Conservation (phyloP, 106 monocot genomes). For the Dioscorea dumetorum region DNA sequence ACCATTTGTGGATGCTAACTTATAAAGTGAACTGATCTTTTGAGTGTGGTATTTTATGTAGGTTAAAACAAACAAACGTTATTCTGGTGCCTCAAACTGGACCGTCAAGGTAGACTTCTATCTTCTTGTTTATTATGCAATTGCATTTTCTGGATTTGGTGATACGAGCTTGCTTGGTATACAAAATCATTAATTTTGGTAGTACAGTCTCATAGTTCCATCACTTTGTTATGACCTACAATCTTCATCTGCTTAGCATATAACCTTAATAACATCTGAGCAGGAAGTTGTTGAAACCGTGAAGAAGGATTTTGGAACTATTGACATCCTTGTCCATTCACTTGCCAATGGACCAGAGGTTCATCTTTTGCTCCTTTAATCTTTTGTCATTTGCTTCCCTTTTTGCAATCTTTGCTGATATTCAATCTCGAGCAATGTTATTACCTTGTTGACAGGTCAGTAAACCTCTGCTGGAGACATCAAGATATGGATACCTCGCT, state of each 20-base stretch:
- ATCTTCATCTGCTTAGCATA: neutral
- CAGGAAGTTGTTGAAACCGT: slow-evolving; percentile 90
- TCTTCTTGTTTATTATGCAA: neutral
- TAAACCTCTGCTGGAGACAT: slow-evolving; percentile 86
- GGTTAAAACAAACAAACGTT: slow-evolving; percentile 88
- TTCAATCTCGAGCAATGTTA: neutral
- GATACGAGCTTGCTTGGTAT: neutral
- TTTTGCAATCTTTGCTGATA: neutral
- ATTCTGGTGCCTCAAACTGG: slow-evolving; percentile 88
- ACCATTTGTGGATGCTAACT: too few relatives aligned
- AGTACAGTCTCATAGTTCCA: neutral
- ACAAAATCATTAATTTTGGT: neutral
- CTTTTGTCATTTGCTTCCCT: neutral
- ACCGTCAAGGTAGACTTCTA: slow-evolving; percentile 64
- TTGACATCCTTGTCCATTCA: slow-evolving; percentile 97
- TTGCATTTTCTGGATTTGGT: neutral
- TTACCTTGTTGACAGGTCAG: slow-evolving; percentile 46
- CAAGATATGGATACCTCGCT: slow-evolving; percentile 86
- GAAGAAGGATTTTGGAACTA: slow-evolving; percentile 87
- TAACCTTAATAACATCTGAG: neutral
- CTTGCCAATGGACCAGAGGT: slow-evolving; percentile 98
- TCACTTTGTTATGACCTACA: neutral
- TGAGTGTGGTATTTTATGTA: slow-evolving; percentile 11
- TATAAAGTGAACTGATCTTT: too few relatives aligned
- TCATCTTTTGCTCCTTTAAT: too few relatives aligned